Percentiles rank a stretch among this genome's conserved stretches.
phyloP scores from a whole-genome alignment of 1,284 basidiomycete species.

The Singerocomus rubriflavus region DNA sequence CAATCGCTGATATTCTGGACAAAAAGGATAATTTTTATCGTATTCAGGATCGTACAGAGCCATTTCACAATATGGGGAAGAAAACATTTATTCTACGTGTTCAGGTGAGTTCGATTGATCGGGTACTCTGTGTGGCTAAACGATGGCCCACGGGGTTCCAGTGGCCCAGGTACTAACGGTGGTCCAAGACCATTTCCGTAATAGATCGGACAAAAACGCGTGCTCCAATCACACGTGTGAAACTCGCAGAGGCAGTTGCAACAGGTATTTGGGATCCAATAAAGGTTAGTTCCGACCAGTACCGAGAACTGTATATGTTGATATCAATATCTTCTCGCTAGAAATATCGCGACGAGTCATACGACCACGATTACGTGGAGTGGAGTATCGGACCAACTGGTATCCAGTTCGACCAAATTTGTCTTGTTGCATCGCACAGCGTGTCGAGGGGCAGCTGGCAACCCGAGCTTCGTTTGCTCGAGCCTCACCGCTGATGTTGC shows the following conservation, averaged over 20 bases:
- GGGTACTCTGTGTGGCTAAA: not conserved
- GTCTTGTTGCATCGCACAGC: conserved; percentile 25
- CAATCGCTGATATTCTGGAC: conserved; percentile 21
- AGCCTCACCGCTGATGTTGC: conserved; percentile 11
- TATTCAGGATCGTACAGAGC: conserved; percentile 11
- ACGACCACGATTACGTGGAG: conserved; percentile 9
- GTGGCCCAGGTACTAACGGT: conserved; percentile 34
- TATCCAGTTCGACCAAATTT: conserved; percentile 24
- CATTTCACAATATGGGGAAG: conserved; percentile 23
- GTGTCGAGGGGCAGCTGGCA: conserved; percentile 34
- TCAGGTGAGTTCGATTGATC: conserved; percentile 13
- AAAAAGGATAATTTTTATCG: conserved; percentile 12
- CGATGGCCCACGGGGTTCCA: conserved; percentile 1
- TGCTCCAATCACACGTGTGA: conserved; percentile 34
- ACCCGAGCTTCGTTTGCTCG: conserved; percentile 28
- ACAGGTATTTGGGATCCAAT: conserved; percentile 39
- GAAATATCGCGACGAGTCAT: conserved; percentile 15
- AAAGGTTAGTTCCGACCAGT: conserved; percentile 20
- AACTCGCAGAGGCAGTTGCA: conserved; percentile 41
- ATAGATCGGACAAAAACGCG: conserved; percentile 31
- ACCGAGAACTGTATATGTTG: conserved; percentile 1
- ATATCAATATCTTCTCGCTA: conserved; percentile 7
- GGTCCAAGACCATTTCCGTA: conserved; percentile 29
- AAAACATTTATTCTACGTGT: conserved; percentile 31
- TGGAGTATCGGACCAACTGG: conserved; percentile 29